Conservation (phyloP, 2,329 filamentous ascomycete species). For the Hymenoscyphus scutula region DNA sequence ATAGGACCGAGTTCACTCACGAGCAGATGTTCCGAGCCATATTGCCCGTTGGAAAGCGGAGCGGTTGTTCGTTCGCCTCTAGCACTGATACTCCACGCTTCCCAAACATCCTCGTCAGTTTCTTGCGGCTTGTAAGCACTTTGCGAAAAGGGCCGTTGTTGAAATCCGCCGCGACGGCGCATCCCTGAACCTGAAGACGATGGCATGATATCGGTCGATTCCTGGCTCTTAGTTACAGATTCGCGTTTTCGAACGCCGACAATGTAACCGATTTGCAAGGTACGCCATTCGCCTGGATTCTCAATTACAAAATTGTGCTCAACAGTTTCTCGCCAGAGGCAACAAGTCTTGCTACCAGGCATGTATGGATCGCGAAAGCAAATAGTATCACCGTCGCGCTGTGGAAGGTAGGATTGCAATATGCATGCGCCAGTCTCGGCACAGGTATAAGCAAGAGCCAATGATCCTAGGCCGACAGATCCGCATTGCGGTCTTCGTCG, state of each 20-base stretch:
- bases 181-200: conserved; percentile 14
- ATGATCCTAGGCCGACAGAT: conserved; percentile 54
- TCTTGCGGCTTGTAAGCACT: not conserved
- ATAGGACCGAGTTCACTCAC: conserved; percentile 66
- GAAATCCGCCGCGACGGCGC: conserved; percentile 18
- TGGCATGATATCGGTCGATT: not conserved
- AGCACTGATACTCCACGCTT: conserved; percentile 51
- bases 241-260: conserved; percentile 58
- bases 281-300: conserved; percentile 66
- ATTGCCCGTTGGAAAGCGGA: conserved; percentile 23
- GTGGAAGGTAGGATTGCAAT: conserved; percentile 60
- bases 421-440: conserved; percentile 60
- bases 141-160: not conserved
- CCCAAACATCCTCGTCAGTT: conserved; percentile 43
- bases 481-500: conserved; percentile 52
- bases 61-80: conserved; percentile 39
- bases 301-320: conserved; percentile 52
- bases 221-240: conserved; percentile 19
- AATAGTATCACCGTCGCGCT: conserved; percentile 53
- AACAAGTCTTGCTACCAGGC: conserved; percentile 44
- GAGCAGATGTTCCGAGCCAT: conserved; percentile 51
- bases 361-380: conserved; percentile 51
- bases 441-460: conserved; percentile 64
- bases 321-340: conserved; percentile 50
- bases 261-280: conserved; percentile 57